Evolutionary conservation across 1,284 basidiomycete genomes (phyloP).

Genomic region (Pseudozyma tsukubaensis): DNA sequence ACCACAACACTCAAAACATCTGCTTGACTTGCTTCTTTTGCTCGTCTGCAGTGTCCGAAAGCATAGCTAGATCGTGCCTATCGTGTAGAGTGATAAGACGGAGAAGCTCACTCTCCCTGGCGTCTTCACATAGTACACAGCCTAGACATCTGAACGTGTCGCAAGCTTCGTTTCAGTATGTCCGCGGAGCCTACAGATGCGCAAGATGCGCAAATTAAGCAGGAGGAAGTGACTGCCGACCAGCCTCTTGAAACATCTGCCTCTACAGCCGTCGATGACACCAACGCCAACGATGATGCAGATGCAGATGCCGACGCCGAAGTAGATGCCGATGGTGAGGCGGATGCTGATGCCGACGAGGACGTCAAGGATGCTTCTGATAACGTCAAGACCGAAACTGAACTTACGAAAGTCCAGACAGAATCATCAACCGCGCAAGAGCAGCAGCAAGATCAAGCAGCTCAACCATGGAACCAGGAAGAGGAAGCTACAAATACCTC

Average conservation of each 20-base stretch:
- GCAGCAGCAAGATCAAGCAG: slow-evolving; percentile 5
- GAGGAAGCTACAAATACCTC: neutral
- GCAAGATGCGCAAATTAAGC: slow-evolving; percentile 30
- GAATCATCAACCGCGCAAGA: neutral
- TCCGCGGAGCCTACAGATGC: slow-evolving; percentile 24
- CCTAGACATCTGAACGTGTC: neutral
- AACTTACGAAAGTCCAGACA: neutral
- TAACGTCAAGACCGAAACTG: slow-evolving; percentile 13
- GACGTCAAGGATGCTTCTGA: neutral
- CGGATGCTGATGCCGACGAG: slow-evolving; percentile 17
- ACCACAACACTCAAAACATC: neutral
- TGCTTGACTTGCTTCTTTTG: neutral
- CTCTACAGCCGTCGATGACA: slow-evolving; percentile 3
- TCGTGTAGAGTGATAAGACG: neutral
- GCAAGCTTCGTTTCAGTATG: slow-evolving; percentile 9
- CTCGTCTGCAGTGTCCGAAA: neutral
- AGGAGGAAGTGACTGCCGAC: slow-evolving; percentile 15
- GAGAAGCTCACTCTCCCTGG: neutral
- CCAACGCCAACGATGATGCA: slow-evolving; percentile 11
- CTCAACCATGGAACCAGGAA: neutral
- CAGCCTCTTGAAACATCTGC: slow-evolving; percentile 5
- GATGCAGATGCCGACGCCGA: slow-evolving; percentile 24
- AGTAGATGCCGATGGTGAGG: slow-evolving; percentile 19
- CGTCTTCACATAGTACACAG: neutral
- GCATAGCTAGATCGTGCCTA: neutral